Evolutionary conservation across 2,329 filamentous ascomycete genomes (phyloP).

Genomic region (Aspergillus neotritici): DNA sequence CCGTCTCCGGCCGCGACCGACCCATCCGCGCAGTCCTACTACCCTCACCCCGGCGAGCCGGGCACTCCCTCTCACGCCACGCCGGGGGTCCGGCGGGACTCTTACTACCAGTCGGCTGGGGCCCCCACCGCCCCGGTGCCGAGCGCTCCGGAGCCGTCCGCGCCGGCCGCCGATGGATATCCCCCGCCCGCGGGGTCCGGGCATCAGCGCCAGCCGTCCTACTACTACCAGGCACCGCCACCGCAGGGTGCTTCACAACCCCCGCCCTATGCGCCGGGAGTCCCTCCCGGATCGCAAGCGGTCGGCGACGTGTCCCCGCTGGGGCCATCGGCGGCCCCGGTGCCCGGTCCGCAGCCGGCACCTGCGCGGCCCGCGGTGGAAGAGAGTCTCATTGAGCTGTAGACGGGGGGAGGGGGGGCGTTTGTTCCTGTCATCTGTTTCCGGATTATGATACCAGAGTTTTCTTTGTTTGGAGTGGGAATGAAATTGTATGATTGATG

Average conservation of each 20-base stretch:
- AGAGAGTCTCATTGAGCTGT: conserved; percentile 30
- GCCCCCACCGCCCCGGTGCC: conserved; percentile 4
- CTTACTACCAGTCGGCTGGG: conserved; percentile 20
- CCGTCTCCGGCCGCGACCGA: conserved; percentile 10
- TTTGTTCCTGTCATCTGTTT: conserved; percentile 1
- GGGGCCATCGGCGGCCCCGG: conserved; percentile 10
- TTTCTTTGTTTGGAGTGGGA: conserved; percentile 16
- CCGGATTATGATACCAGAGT: conserved; percentile 24
- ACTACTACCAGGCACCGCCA: conserved; percentile 18
- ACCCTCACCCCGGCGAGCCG: conserved; percentile 14
- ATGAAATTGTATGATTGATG: conserved; percentile 11
- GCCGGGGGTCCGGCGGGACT: conserved; percentile 17
- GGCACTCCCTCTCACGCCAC: conserved; percentile 18
- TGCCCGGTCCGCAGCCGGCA: conserved; percentile 17
- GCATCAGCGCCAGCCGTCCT: conserved; percentile 14
- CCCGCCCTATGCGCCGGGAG: conserved; percentile 11
- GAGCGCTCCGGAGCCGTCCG: conserved; percentile 13
- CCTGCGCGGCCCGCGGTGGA: conserved; percentile 22
- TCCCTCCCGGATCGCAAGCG: conserved; percentile 13
- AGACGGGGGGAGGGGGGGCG: conserved; percentile 1
- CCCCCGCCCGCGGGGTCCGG: no score
- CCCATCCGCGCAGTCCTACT: conserved; percentile 14
- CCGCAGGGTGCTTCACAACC: conserved; percentile 5
- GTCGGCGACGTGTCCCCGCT: conserved; percentile 16
- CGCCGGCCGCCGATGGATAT: conserved; percentile 9